Percentiles rank a stretch among this genome's conserved stretches.
Conservation (phyloP, 495 filamentous ascomycete genomes). For the Lasiosphaeris hirsuta region DNA sequence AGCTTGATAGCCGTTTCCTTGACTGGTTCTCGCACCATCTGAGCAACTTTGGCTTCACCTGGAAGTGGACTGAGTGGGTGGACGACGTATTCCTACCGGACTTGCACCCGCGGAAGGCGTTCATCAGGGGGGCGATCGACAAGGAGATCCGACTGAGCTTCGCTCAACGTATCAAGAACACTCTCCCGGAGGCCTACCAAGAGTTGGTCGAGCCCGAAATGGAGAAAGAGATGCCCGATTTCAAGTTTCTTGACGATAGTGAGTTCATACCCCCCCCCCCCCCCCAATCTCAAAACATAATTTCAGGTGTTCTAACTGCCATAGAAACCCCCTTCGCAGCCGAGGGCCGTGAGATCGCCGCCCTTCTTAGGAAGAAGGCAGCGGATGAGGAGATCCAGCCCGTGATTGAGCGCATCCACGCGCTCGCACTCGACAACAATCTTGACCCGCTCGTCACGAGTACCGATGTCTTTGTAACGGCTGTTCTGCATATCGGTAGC, state of each 20-base stretch:
- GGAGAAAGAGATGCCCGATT: slow-evolving; percentile 89
- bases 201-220: slow-evolving; percentile 77
- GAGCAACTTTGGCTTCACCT: slow-evolving; percentile 98
- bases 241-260: slow-evolving; percentile 85
- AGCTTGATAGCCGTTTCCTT: slow-evolving; percentile 81
- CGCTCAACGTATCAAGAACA: slow-evolving; percentile 91
- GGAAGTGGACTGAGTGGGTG: slow-evolving; percentile 99
- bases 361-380: slow-evolving; percentile 77
- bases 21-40: slow-evolving; percentile 99
- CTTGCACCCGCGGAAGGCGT: slow-evolving; percentile 84
- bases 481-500: slow-evolving; percentile 85
- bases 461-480: slow-evolving; percentile 88
- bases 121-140: slow-evolving; percentile 85
- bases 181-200: slow-evolving; percentile 82
- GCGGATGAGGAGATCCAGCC: slow-evolving; percentile 76
- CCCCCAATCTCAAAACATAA: neutral
- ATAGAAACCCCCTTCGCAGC: slow-evolving; percentile 74
- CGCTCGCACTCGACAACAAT: slow-evolving; percentile 62
- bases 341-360: slow-evolving; percentile 75
- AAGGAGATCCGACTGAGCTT: slow-evolving; percentile 98
- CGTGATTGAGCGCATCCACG: slow-evolving; percentile 71
- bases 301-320: slow-evolving; percentile 10
- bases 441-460: slow-evolving; percentile 76
- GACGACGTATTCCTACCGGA: slow-evolving; percentile 76
- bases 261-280: slow-evolving; percentile 31